Evolutionary conservation across 176 grass and related monocot genomes (phyloP).

Genomic region (Bolboschoenus planiculmis): DNA sequence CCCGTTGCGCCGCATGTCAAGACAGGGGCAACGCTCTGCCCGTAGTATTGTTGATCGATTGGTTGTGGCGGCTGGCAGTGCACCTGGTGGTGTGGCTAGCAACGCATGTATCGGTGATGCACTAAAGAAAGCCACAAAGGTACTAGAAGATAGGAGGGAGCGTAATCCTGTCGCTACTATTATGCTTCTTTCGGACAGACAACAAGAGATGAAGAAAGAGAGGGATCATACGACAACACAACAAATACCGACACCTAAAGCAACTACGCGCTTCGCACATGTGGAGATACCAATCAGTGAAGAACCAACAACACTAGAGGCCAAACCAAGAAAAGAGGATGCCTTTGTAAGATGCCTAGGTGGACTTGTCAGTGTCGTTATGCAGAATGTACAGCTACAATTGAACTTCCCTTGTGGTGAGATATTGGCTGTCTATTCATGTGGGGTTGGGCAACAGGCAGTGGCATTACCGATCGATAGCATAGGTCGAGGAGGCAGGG

Average conservation of each 20-base stretch:
- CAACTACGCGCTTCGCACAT: conserved; percentile 62
- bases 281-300: conserved; percentile 64
- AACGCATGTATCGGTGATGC: conserved; percentile 55
- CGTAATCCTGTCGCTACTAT: conserved; percentile 86
- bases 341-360: conserved; percentile 79
- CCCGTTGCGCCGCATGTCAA: conserved; percentile 70
- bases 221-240: background rate
- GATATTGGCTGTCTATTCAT: conserved; percentile 72
- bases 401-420: conserved; percentile 52
- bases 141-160: conserved; percentile 76
- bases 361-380: conserved; percentile 76
- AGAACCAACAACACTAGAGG: conserved; percentile 20
- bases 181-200: conserved; percentile 81
- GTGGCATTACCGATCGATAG: conserved; percentile 1
- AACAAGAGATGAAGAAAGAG: conserved; percentile 33
- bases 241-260: conserved; percentile 3
- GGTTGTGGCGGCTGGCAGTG: conserved; percentile 40
- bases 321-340: conserved; percentile 31
- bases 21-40: conserved; percentile 69
- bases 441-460: conserved; percentile 44
- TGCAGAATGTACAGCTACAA: conserved; percentile 77
- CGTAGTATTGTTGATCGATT: conserved; percentile 78
- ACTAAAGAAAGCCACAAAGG: conserved; percentile 83
- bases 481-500: conserved; percentile 11
- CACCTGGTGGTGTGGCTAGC: conserved; percentile 24